Base-by-base conservation (phyloP, 2,329 filamentous ascomycete species). In the Teratosphaeria destructans region DNA sequence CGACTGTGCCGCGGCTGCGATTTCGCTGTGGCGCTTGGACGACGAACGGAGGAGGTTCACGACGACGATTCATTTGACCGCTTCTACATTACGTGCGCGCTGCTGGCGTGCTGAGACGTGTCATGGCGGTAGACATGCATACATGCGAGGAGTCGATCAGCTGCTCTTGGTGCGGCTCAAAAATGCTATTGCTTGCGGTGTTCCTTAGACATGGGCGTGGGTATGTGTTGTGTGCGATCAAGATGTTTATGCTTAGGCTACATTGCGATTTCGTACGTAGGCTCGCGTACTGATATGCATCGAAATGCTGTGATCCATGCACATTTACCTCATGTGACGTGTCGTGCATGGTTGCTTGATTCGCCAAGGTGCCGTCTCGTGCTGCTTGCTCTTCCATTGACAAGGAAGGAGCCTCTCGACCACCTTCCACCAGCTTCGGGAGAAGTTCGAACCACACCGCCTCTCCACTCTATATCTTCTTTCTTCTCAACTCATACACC, bases 191-290 rank as follows among this genome's bases (percentile, higher is more conserved):
- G 54, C 39, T 59, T 59, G 64, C 59, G 55, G 57, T 64, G 61
- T 67, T 68, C 65, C 62, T 65, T 69, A 66, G 63, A 68, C 64
- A 61, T 65, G 66, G 59, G 57, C 62, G 52, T 52, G 49, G 63
- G 58, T 55, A 54, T 64, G 63, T 66, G 57, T 63, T 68, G 60
- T 64, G 65, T 64, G 67, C 64, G 60, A 64, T 68, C 57, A 67
- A 65, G 65, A 63, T 67, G 61, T 70, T 70, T 58, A 52, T 71
- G 62, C 65, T 69, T 58, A 62, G 68, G 60, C 57, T 70, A 59
- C 66, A 70, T 64, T 68, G 64, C 61, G 68, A 70, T 62, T 64
- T 70, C 56, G 65, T 69, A 65, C 63, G 68, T 70, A 70, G 69
- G 64, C 43, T 64, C 61, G 62, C 61, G 64, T 67, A 64, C 57